A percentile compares a stretch with the other conserved stretches of the same genome.
These are phyloP conservation scores for Mariannaea elegans DNA, from an alignment of 2,329 filamentous ascomycete species.

Conservation along the genomic window DNA sequence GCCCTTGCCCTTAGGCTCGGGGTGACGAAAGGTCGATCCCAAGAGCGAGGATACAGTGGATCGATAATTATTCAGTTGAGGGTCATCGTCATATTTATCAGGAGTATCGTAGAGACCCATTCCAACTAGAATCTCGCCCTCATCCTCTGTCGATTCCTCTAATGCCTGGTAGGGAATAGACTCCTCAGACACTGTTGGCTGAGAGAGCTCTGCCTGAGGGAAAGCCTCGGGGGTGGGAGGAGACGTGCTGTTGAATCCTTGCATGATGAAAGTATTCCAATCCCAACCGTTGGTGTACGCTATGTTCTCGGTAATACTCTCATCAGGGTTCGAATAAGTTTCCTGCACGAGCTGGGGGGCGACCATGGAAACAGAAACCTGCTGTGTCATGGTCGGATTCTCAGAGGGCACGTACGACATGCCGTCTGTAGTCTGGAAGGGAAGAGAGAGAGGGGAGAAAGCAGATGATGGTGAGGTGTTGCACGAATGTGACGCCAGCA, in stretches of 20 bases:
- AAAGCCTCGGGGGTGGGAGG: slow-evolving; percentile 70
- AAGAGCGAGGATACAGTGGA: slow-evolving; percentile 64
- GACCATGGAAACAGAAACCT: slow-evolving; percentile 38
- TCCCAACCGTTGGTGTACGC: slow-evolving; percentile 35
- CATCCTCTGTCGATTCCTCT: slow-evolving; percentile 60
- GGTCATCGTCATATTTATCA: slow-evolving; percentile 61
- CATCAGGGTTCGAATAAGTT: slow-evolving; percentile 42
- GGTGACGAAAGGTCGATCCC: slow-evolving; percentile 55
- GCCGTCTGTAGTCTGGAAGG: slow-evolving; percentile 52
- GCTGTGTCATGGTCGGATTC: slow-evolving; percentile 47
- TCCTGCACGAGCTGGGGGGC: slow-evolving; percentile 38
- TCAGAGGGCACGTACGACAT: slow-evolving; percentile 52
- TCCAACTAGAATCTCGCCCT: slow-evolving; percentile 79
- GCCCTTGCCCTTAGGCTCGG: slow-evolving; percentile 71
- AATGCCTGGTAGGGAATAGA: slow-evolving; percentile 58
- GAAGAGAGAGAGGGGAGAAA: slow-evolving; percentile 63
- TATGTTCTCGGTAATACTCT: slow-evolving; percentile 19
- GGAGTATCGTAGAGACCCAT: slow-evolving; percentile 84
- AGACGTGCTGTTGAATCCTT: slow-evolving; percentile 58
- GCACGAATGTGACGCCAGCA: slow-evolving; percentile 64
- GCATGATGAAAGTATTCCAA: slow-evolving; percentile 58
- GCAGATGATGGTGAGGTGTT: slow-evolving; percentile 64
- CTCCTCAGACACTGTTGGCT: slow-evolving; percentile 59
- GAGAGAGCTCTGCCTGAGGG: slow-evolving; percentile 59
- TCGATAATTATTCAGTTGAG: slow-evolving; percentile 62